phyloP scores from a whole-genome alignment of 1,139 yeast species.

The Lodderomyces orthopsilosis region DNA sequence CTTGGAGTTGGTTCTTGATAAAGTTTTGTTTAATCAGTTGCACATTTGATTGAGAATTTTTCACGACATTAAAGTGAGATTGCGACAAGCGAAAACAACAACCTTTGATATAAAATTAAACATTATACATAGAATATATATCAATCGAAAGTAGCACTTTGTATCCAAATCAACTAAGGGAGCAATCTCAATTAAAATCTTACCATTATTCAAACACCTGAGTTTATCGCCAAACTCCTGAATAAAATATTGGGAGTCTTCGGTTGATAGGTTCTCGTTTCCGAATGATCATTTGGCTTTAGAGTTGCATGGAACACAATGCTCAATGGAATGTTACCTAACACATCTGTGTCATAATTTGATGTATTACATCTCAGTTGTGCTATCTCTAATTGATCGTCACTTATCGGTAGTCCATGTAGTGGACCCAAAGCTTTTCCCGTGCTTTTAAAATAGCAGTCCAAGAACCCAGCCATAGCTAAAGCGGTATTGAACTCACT shows the following conservation, averaged over 20 bases:
- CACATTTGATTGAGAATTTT: not conserved
- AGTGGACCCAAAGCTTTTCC: slow-evolving; percentile 50
- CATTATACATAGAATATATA: too few species aligned
- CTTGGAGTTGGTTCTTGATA: not conserved
- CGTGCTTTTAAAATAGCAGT: slow-evolving; percentile 28
- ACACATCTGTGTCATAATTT: not conserved
- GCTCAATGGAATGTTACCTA: slow-evolving; percentile 2
- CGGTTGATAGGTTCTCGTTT: not conserved
- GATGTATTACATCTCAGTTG: not conserved
- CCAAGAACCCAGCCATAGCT: slow-evolving; percentile 34
- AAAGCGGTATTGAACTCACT: slow-evolving; percentile 14
- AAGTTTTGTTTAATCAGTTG: not conserved
- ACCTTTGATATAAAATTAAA: not conserved
- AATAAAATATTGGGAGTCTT: not conserved
- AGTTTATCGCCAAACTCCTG: not conserved
- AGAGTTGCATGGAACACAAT: not conserved
- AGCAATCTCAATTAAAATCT: too few species aligned
- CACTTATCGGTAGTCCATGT: slow-evolving; percentile 67
- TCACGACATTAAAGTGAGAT: not conserved
- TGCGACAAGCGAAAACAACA: not conserved
- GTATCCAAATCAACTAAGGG: too few species aligned
- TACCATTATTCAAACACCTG: not conserved
- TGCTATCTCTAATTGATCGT: slow-evolving; percentile 4
- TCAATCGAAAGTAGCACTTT: too few species aligned
- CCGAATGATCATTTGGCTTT: not conserved